Evolutionary conservation across 169 alveolate genomes (phyloP).

Genomic region (Perkinsus olseni): DNA sequence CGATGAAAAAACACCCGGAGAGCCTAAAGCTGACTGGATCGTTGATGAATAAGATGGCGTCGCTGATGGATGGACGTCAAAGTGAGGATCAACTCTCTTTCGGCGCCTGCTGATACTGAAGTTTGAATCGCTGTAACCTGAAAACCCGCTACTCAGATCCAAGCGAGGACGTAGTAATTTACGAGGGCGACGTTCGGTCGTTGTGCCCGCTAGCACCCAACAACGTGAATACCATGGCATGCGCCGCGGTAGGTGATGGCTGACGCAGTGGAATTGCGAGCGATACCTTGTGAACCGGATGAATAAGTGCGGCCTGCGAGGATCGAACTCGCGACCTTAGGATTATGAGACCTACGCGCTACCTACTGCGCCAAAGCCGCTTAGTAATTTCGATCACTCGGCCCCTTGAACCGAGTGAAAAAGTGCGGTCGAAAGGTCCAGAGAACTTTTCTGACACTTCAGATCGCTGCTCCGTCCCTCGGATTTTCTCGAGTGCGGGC

Average conservation of each 20-base stretch:
- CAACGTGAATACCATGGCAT: conserved; percentile 13
- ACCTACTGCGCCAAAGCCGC: conserved; percentile 6
- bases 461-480: background rate
- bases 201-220: conserved; percentile 10
- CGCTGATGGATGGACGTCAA: background rate
- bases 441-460: background rate
- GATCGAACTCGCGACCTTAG: conserved; percentile 4
- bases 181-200: background rate
- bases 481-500: background rate
- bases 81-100: background rate
- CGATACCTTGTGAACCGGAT: background rate
- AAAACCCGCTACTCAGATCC: too few relatives aligned
- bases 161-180: background rate
- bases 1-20: background rate
- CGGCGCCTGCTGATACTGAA: too few relatives aligned
- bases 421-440: too few relatives aligned
- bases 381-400: background rate
- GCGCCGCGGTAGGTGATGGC: conserved; percentile 1
- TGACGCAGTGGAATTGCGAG: too few relatives aligned
- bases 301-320: background rate
- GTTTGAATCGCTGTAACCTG: too few relatives aligned
- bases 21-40: background rate
- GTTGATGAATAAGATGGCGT: background rate
- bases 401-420: background rate
- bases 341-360: conserved; percentile 3